Evolutionary conservation across 208 protist genomes (phyloP).

Genomic region (Entamoeba moshkovskii): DNA sequence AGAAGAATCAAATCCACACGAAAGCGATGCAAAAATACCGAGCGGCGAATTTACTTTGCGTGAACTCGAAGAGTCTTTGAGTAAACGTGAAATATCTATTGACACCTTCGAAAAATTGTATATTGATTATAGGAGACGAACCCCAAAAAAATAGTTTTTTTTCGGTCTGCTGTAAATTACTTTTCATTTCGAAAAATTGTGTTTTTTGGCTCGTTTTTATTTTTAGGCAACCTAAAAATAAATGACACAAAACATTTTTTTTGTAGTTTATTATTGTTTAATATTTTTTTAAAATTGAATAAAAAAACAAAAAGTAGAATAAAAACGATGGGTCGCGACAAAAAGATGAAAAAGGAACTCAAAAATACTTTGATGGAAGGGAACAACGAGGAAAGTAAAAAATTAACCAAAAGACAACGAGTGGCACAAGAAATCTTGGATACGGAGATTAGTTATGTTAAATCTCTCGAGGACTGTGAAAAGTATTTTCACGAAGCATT

Average conservation of each 20-base stretch:
- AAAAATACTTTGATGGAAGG: background rate
- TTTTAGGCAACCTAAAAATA: too few relatives aligned
- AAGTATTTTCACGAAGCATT: background rate
- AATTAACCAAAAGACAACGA: background rate
- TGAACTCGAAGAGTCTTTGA: background rate
- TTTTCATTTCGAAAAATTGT: too few relatives aligned
- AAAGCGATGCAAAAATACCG: too few relatives aligned
- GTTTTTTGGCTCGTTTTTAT: too few relatives aligned
- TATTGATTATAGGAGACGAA: background rate
- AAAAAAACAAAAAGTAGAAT: too few relatives aligned
- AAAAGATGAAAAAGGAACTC: background rate
- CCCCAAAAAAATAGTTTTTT: too few relatives aligned
- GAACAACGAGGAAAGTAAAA: background rate
- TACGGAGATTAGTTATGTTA: background rate
- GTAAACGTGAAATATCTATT: background rate
- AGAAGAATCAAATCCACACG: too few relatives aligned
- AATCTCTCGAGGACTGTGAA: background rate
- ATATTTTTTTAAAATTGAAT: too few relatives aligned
- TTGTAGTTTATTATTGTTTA: too few relatives aligned
- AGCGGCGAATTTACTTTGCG: background rate
- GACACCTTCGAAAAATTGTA: background rate
- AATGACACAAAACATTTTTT: too few relatives aligned
- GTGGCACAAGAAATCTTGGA: background rate
- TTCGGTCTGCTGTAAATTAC: too few relatives aligned
- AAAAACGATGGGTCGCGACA: too few relatives aligned